Conservation (phyloP, 1,284 basidiomycete genomes). For the Cryptococcus sp. region DNA sequence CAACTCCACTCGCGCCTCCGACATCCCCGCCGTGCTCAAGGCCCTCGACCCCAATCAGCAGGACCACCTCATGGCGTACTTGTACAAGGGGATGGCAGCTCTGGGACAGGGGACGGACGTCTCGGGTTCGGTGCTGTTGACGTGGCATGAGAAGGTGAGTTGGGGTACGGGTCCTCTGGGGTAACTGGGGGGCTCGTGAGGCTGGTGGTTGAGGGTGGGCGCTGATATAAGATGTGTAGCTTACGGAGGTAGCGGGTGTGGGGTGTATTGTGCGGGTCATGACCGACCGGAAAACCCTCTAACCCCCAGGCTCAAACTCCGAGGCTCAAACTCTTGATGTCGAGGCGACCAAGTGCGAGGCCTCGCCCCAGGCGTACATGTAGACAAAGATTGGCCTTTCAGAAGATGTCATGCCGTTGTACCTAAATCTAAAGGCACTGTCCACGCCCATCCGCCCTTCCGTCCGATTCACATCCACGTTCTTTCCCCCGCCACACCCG, state of each 20-base stretch:
- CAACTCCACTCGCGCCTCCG: conserved; percentile 88
- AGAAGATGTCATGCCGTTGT: no score
- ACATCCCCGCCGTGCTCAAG: conserved; percentile 76
- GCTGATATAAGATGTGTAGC: conserved; percentile 53
- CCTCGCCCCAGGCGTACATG: no score
- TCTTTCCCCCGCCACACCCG: no score
- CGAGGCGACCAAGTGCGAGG: no score
- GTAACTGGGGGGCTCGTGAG: no score
- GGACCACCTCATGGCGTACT: conserved; percentile 94
- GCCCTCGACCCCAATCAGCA: conserved; percentile 73
- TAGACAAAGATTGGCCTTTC: no score
- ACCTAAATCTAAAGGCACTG: no score
- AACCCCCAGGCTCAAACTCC: conserved; percentile 31
- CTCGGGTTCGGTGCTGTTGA: conserved; percentile 83
- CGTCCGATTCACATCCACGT: no score
- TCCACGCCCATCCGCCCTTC: no score
- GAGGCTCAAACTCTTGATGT: background rate
- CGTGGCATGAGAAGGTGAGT: conserved; percentile 92
- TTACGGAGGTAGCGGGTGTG: conserved; percentile 91
- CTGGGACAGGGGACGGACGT: conserved; percentile 74
- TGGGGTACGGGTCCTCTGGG: background rate
- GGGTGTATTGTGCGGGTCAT: conserved; percentile 97
- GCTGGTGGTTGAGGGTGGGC: background rate
- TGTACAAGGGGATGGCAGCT: conserved; percentile 68
- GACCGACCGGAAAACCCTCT: conserved; percentile 86